Percentiles rank a stretch among this genome's conserved stretches.
phyloP scores from a whole-genome alignment of 2,329 filamentous ascomycete genomes.

The Eurotiales sp. region DNA sequence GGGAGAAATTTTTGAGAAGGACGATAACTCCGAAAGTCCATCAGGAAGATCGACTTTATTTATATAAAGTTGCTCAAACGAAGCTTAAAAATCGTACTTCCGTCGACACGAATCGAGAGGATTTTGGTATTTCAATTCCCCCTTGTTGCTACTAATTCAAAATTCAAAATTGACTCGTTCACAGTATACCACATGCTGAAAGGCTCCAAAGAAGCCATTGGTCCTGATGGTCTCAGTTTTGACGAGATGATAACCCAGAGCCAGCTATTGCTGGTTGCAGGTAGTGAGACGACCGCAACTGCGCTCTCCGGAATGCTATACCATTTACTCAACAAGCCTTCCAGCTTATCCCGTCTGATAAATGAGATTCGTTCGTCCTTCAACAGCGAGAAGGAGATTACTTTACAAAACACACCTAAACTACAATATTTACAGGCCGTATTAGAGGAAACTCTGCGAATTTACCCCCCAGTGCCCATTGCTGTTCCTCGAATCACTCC shows the following conservation, averaged over 20 bases:
- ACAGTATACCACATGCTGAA: slow-evolving; percentile 14
- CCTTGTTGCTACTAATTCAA: background rate
- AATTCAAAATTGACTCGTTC: background rate
- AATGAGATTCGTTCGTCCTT: slow-evolving; percentile 26
- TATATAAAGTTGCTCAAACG: slow-evolving; percentile 17
- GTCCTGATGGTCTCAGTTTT: slow-evolving; percentile 1
- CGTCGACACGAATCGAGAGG: slow-evolving; percentile 17
- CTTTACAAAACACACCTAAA: slow-evolving; percentile 19
- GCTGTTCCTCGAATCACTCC: background rate
- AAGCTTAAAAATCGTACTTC: background rate
- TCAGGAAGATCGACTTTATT: slow-evolving; percentile 16
- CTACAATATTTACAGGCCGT: slow-evolving; percentile 42
- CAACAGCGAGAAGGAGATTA: slow-evolving; percentile 27
- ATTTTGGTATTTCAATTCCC: slow-evolving; percentile 11
- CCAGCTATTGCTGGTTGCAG: slow-evolving; percentile 25
- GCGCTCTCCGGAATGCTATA: slow-evolving; percentile 35
- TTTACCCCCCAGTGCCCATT: slow-evolving; percentile 37
- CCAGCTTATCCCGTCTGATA: slow-evolving; percentile 18
- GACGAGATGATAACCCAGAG: slow-evolving; percentile 4
- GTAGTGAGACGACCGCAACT: slow-evolving; percentile 40
- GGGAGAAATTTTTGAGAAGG: background rate
- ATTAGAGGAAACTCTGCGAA: slow-evolving; percentile 44
- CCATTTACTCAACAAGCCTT: slow-evolving; percentile 23
- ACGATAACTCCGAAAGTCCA: slow-evolving; percentile 19
- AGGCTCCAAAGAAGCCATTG: slow-evolving; percentile 24